Evolutionary conservation across 225 moss, liverwort and hornwort genomes (phyloP).

Genomic region (Antitrichia curtipendula): DNA sequence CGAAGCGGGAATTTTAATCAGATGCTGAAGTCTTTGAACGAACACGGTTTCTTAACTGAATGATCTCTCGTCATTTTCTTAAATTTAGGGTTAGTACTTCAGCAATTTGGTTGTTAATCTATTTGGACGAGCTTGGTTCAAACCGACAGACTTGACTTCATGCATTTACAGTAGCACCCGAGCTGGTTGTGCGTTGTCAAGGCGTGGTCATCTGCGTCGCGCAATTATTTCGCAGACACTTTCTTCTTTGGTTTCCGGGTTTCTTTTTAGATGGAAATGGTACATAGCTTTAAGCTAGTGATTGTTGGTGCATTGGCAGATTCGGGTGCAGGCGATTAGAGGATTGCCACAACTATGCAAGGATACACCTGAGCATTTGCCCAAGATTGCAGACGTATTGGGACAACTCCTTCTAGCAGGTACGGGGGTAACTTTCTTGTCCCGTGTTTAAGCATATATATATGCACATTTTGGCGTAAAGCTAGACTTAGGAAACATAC

Average conservation of each 20-base stretch:
- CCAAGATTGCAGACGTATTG: constrained; percentile 92
- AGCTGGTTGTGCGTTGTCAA: neutral
- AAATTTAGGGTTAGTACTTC: neutral
- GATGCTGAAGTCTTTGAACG: neutral
- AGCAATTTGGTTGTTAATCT: neutral
- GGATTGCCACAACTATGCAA: constrained; percentile 95
- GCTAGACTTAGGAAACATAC: neutral
- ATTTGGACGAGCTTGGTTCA: neutral
- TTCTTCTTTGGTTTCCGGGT: neutral
- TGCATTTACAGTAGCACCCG: neutral
- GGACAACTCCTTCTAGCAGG: constrained; percentile 95
- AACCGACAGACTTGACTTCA: neutral
- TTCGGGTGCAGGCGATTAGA: constrained; percentile 92
- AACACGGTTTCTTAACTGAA: neutral
- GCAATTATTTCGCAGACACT: neutral
- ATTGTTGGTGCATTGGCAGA: constrained; percentile 31
- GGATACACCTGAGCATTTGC: constrained; percentile 91
- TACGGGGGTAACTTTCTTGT: constrained; percentile 2
- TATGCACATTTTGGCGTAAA: neutral
- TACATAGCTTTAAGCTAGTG: neutral
- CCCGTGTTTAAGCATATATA: neutral
- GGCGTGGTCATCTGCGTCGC: neutral
- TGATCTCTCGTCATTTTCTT: neutral
- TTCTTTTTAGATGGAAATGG: neutral
- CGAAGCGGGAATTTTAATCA: neutral